These are phyloP conservation scores for Neurospora terricola DNA, from an alignment of 495 filamentous ascomycete species.

Conservation along the genomic window DNA sequence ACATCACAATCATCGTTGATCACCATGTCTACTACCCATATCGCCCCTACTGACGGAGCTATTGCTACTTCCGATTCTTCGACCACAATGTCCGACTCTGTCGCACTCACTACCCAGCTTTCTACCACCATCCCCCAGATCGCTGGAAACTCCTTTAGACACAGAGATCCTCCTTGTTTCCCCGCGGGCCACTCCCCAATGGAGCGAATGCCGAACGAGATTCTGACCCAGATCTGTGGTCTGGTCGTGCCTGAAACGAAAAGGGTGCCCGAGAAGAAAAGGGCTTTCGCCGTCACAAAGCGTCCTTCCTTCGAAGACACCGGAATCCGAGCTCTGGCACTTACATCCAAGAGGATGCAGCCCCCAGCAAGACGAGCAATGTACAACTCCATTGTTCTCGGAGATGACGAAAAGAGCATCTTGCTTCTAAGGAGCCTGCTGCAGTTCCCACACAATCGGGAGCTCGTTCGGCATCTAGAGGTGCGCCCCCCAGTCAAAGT, in stretches of 20 bases:
- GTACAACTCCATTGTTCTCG: not conserved
- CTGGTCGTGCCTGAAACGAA: not conserved
- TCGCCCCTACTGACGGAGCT: not conserved
- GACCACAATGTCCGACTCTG: not conserved
- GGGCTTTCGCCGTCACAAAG: no score
- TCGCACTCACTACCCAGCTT: not conserved
- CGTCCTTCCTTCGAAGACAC: no score
- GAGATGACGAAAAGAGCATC: not conserved
- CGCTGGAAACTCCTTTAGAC: not conserved
- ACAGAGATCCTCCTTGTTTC: not conserved
- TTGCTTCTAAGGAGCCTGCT: not conserved
- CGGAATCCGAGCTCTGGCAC: not conserved
- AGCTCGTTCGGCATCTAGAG: not conserved
- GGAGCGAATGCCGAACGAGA: not conserved
- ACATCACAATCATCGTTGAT: not conserved
- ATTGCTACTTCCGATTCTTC: not conserved
- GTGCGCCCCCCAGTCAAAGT: not conserved
- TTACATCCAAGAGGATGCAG: not conserved
- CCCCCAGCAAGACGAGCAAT: not conserved
- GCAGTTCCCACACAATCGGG: not conserved
- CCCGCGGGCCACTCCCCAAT: not conserved
- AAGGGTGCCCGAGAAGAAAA: no score
- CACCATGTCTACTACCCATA: not conserved
- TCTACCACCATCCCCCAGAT: not conserved
- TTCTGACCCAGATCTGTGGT: not conserved